These are phyloP conservation scores for Alternaria postmessia DNA, from an alignment of 2,329 filamentous ascomycete species.

Conservation along the genomic window DNA sequence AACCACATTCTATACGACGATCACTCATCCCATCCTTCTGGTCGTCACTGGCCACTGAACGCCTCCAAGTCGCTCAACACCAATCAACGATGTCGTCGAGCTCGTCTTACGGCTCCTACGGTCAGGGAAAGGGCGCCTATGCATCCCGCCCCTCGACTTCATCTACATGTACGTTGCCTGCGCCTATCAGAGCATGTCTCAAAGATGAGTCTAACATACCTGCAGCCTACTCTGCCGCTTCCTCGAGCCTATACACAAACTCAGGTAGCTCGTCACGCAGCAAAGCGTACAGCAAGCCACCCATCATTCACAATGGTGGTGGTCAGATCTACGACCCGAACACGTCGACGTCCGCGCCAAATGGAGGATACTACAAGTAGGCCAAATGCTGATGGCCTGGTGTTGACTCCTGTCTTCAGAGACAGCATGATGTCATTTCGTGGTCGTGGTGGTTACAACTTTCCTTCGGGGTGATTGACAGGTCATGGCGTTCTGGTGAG, in stretches of 20 bases:
- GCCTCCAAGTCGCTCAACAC: constrained; percentile 24
- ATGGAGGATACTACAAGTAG: constrained; percentile 43
- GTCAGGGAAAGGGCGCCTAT: constrained; percentile 34
- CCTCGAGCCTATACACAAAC: constrained; percentile 38
- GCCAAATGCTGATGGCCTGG: background rate
- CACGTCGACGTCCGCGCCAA: constrained; percentile 37
- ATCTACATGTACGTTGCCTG: constrained; percentile 33
- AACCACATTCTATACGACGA: background rate
- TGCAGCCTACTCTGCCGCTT: constrained; percentile 27
- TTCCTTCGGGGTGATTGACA: background rate
- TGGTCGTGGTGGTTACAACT: background rate
- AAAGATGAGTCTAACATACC: constrained; percentile 12
- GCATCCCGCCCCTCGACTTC: constrained; percentile 36
- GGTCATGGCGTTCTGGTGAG: background rate
- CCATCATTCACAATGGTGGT: constrained; percentile 41
- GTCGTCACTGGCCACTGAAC: constrained; percentile 18
- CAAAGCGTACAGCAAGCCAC: constrained; percentile 41
- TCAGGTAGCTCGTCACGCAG: constrained; percentile 32
- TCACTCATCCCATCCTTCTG: constrained; percentile 14
- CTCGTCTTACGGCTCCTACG: constrained; percentile 35
- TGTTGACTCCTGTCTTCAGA: background rate
- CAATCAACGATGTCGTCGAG: constrained; percentile 37
- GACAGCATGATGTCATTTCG: background rate
- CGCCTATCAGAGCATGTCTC: background rate
- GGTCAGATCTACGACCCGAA: constrained; percentile 41